A percentile compares a stretch with the other conserved stretches of the same genome.
These are phyloP conservation scores for Ploettnerulaceae sp. DNA, from an alignment of 2,329 filamentous ascomycete genomes.

Conservation along the genomic window DNA sequence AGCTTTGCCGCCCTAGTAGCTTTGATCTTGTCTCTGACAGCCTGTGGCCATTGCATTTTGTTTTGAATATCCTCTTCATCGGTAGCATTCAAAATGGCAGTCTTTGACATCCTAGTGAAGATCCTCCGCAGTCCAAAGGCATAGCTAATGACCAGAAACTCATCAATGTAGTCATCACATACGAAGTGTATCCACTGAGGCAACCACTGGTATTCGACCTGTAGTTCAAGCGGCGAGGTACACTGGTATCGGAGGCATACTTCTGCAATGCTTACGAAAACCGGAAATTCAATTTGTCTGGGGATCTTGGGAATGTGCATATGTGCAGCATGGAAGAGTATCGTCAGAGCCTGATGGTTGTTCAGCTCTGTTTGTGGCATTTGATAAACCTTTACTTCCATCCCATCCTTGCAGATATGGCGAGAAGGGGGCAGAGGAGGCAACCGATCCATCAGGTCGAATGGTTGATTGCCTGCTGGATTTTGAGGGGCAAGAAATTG, in stretches of 20 bases:
- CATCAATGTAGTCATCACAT: slow-evolving; percentile 44
- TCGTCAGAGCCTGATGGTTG: slow-evolving; percentile 39
- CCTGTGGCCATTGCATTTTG: slow-evolving; percentile 43
- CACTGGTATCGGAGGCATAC: slow-evolving; percentile 47
- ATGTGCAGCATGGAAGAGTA: slow-evolving; percentile 48
- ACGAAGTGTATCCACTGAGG: slow-evolving; percentile 47
- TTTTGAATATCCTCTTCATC: slow-evolving; percentile 41
- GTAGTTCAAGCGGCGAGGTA: slow-evolving; percentile 46
- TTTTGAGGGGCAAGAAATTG: slow-evolving; percentile 39
- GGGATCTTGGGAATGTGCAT: slow-evolving; percentile 45
- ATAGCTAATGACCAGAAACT: slow-evolving; percentile 48
- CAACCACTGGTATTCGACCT: slow-evolving; percentile 49
- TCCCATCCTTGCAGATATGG: slow-evolving; percentile 41
- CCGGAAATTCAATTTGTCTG: slow-evolving; percentile 42
- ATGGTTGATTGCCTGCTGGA: slow-evolving; percentile 11
- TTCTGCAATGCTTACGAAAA: slow-evolving; percentile 49
- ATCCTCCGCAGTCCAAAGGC: slow-evolving; percentile 46
- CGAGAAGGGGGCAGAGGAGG: slow-evolving; percentile 31
- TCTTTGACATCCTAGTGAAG: slow-evolving; percentile 47
- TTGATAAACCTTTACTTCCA: slow-evolving; percentile 43
- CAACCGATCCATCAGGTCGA: slow-evolving; percentile 24
- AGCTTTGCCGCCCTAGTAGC: slow-evolving; percentile 46
- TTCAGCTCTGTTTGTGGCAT: slow-evolving; percentile 50
- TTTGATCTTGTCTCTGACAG: slow-evolving; percentile 45
- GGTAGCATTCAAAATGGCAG: slow-evolving; percentile 42